Evolutionary conservation across 306 rosid species (phyloP).

Genomic region (Purshia tridentata): DNA sequence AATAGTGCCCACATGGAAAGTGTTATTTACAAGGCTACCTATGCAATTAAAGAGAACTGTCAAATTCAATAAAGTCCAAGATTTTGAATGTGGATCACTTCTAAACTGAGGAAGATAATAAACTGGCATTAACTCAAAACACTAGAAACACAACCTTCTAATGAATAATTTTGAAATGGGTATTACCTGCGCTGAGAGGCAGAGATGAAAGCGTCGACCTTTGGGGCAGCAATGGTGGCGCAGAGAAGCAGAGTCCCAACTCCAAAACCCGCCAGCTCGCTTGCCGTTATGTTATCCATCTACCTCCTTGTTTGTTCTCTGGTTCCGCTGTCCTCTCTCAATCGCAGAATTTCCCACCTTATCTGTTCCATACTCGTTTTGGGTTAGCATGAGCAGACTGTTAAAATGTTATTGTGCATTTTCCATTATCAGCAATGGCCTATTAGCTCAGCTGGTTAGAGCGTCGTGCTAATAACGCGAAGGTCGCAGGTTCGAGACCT

Average conservation of each 20-base stretch:
- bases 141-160: neutral
- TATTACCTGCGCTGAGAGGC: slow-evolving; percentile 75
- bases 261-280: slow-evolving; percentile 81
- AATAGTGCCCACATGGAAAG: neutral
- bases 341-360: neutral
- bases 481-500: slow-evolving; percentile 97
- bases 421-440: slow-evolving; percentile 1
- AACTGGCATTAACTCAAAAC: neutral
- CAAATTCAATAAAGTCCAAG: too few relatives aligned
- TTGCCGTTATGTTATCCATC: slow-evolving; percentile 80
- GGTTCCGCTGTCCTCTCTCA: neutral
- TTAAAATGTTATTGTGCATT: neutral
- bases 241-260: slow-evolving; percentile 75
- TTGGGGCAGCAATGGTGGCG: slow-evolving; percentile 86
- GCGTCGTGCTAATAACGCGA: slow-evolving; percentile 92
- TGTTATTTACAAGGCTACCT: neutral
- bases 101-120: neutral
- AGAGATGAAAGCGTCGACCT: slow-evolving; percentile 76
- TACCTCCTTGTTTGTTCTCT: neutral
- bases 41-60: too few relatives aligned
- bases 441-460: slow-evolving; percentile 91
- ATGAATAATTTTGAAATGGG: neutral
- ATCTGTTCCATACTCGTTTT: neutral
- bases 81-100: too few relatives aligned
- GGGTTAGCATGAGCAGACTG: too few relatives aligned